Percentiles rank a stretch among this genome's conserved stretches.
phyloP scores from a whole-genome alignment of 306 rosid species.

The Begonia masoniana region DNA sequence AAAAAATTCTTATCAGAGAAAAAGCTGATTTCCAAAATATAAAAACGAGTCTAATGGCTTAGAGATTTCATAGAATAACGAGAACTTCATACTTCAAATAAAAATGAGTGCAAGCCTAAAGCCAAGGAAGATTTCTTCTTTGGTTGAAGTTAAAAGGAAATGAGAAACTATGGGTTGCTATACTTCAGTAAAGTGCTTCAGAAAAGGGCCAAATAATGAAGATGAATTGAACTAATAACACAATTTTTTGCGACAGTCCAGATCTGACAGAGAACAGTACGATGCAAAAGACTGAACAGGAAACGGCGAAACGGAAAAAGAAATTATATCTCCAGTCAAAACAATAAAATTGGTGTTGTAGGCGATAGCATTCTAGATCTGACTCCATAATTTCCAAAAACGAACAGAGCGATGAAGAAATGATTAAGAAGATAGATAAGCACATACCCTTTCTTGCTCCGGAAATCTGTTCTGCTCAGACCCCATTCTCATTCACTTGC shows the following conservation, averaged over 20 bases:
- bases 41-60: no score
- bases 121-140: no score
- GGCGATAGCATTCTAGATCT: background rate
- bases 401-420: background rate
- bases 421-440: background rate
- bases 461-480: slow-evolving; percentile 84
- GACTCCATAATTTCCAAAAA: background rate
- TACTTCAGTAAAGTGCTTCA: background rate
- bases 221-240: background rate
- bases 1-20: no score
- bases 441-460: slow-evolving; percentile 62
- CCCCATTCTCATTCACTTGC: slow-evolving; percentile 33
- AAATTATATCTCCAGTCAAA: background rate
- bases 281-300: background rate
- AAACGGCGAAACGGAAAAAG: background rate
- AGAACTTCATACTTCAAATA: no score
- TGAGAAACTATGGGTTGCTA: no score
- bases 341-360: background rate
- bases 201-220: background rate
- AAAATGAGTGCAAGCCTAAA: no score
- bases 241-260: background rate
- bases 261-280: background rate
- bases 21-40: no score
- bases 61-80: no score
- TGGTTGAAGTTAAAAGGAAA: no score